These are phyloP conservation scores for Kwoniella heveanensis DNA, from an alignment of 768 basidiomycete species.

Conservation along the genomic window DNA sequence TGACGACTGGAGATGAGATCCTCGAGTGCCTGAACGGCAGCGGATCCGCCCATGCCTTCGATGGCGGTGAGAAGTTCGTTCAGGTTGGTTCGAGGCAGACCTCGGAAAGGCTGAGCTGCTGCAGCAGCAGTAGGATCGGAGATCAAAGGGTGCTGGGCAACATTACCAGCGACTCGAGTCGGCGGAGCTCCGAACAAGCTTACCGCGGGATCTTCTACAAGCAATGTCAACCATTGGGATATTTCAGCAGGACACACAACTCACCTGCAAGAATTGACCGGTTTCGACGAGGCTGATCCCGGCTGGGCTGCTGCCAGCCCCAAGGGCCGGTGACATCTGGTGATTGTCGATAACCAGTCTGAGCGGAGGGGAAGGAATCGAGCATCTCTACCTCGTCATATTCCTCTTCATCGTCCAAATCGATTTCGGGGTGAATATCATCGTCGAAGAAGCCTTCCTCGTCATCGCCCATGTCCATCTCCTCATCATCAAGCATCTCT, in stretches of 20 bases:
- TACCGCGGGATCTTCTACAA: constrained; percentile 28
- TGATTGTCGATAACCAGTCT: constrained; percentile 8
- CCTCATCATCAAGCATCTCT: constrained; percentile 21
- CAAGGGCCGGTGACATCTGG: constrained; percentile 22
- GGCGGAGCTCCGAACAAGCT: constrained; percentile 27
- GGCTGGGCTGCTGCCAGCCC: constrained; percentile 33
- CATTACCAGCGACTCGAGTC: constrained; percentile 27
- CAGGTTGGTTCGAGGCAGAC: constrained; percentile 58
- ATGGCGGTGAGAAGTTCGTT: constrained; percentile 72
- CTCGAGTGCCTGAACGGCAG: constrained; percentile 79
- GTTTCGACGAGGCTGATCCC: constrained; percentile 7
- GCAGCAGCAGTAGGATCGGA: constrained; percentile 59
- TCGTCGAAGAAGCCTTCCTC: constrained; percentile 33
- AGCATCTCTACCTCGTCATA: constrained; percentile 36
- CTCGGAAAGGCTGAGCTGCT: constrained; percentile 57
- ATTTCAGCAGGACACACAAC: not conserved
- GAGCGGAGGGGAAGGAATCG: constrained; percentile 17
- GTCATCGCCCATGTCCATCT: constrained; percentile 27
- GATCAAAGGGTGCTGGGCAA: constrained; percentile 79
- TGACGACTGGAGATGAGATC: constrained; percentile 71
- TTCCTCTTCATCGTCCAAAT: constrained; percentile 53
- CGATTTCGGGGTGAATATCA: constrained; percentile 52
- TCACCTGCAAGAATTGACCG: constrained; percentile 20
- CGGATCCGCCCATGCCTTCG: constrained; percentile 77
- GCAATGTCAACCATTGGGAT: not conserved